Percentiles rank a stretch among this genome's conserved stretches.
phyloP scores from a whole-genome alignment of 768 basidiomycete genomes.

The Termitomyces sp. region DNA sequence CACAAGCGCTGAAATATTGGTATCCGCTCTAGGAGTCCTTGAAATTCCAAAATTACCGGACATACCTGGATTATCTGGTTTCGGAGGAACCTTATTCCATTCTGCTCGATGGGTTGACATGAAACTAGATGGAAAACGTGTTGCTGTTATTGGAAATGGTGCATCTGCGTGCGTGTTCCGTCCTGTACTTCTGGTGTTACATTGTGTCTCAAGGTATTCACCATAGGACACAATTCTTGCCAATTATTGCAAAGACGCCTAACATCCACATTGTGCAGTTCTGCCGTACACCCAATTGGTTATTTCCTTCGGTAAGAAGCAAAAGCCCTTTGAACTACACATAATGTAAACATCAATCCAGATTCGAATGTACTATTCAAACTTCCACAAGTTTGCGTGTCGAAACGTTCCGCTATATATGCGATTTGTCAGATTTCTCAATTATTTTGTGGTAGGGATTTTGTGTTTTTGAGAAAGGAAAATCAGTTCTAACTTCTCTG shows the following conservation, averaged over 20 bases:
- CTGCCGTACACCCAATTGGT: slow-evolving; percentile 44
- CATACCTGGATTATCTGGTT: slow-evolving; percentile 28
- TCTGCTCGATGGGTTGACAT: slow-evolving; percentile 44
- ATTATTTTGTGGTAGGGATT: slow-evolving; percentile 13
- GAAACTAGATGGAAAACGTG: slow-evolving; percentile 36
- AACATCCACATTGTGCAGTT: slow-evolving; percentile 40
- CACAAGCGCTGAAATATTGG: slow-evolving; percentile 37
- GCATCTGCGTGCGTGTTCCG: slow-evolving; percentile 40
- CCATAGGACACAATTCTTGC: slow-evolving; percentile 44
- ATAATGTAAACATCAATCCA: slow-evolving; percentile 6
- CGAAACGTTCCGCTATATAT: slow-evolving; percentile 32
- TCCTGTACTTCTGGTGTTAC: not conserved
- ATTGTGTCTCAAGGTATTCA: not conserved
- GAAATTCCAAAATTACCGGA: slow-evolving; percentile 35
- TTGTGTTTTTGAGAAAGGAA: not conserved
- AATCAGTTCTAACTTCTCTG: not conserved
- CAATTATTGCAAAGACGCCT: slow-evolving; percentile 34
- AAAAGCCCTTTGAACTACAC: too few relatives aligned
- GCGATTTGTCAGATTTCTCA: slow-evolving; percentile 19
- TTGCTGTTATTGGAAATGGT: slow-evolving; percentile 58
- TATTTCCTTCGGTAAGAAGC: slow-evolving; percentile 34
- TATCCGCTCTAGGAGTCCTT: slow-evolving; percentile 45
- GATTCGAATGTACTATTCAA: slow-evolving; percentile 22
- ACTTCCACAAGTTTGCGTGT: slow-evolving; percentile 33
- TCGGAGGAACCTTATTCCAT: slow-evolving; percentile 48